Evolutionary conservation across 1,139 yeast species (phyloP).

Genomic region (Hyphopichia khmerensis): DNA sequence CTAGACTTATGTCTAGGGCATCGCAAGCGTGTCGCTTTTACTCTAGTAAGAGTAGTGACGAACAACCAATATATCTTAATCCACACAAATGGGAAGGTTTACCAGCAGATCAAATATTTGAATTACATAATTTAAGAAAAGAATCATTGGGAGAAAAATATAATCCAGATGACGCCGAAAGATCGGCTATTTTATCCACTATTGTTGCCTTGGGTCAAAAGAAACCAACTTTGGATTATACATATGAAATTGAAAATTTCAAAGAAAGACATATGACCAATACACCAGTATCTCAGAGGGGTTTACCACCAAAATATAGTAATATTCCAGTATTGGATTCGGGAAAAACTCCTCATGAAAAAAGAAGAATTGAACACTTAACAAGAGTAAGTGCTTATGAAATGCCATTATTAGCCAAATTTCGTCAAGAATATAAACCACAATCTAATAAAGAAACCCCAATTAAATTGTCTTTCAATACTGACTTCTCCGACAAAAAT

Average conservation of each 20-base stretch:
- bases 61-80: conserved; percentile 38
- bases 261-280: conserved; percentile 47
- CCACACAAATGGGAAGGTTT: conserved; percentile 72
- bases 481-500: conserved; percentile 67
- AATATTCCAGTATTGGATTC: conserved; percentile 37
- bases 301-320: conserved; percentile 41
- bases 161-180: conserved; percentile 50
- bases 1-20: neutral
- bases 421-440: conserved; percentile 63
- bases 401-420: conserved; percentile 78
- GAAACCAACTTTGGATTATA: conserved; percentile 42
- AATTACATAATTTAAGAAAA: conserved; percentile 59
- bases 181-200: conserved; percentile 48
- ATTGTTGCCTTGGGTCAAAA: conserved; percentile 29
- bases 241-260: conserved; percentile 46
- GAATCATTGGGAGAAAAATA: conserved; percentile 56
- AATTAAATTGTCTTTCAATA: conserved; percentile 65
- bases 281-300: conserved; percentile 38
- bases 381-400: conserved; percentile 88
- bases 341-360: conserved; percentile 39
- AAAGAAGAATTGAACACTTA: conserved; percentile 44
- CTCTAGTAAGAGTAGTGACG: conserved; percentile 10
- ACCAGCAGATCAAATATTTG: conserved; percentile 61
- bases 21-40: conserved; percentile 9
- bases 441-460: conserved; percentile 47